Conservation (phyloP, 2,329 filamentous ascomycete genomes). For the Xylaria sp. region DNA sequence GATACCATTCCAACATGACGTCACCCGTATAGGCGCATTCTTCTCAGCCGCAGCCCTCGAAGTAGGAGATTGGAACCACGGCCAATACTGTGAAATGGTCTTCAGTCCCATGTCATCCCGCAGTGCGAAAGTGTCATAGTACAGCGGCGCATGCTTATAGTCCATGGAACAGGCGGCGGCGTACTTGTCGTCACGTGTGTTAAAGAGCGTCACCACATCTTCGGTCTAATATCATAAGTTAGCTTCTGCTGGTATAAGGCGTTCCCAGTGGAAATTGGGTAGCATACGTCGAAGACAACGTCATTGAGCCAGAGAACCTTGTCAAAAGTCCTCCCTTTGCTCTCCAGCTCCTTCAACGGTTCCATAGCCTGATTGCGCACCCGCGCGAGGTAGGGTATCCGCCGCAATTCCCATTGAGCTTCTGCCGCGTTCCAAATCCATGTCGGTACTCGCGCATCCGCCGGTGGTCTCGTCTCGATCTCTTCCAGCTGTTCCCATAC, state of each 20-base stretch:
- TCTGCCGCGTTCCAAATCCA: slow-evolving; percentile 69
- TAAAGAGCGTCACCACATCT: slow-evolving; percentile 65
- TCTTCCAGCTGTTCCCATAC: slow-evolving; percentile 67
- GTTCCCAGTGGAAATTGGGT: slow-evolving; percentile 35
- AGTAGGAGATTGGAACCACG: slow-evolving; percentile 64
- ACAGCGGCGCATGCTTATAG: slow-evolving; percentile 63
- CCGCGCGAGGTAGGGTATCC: slow-evolving; percentile 75
- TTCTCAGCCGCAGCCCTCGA: slow-evolving; percentile 60
- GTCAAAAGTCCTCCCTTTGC: slow-evolving; percentile 63
- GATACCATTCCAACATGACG: slow-evolving; percentile 77
- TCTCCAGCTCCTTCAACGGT: slow-evolving; percentile 64
- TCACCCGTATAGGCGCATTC: slow-evolving; percentile 66
- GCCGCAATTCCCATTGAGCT: slow-evolving; percentile 65
- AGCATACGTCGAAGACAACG: slow-evolving; percentile 65
- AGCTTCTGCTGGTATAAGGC: slow-evolving; percentile 24
- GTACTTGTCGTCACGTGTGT: slow-evolving; percentile 65
- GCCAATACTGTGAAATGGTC: slow-evolving; percentile 65
- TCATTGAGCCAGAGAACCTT: slow-evolving; percentile 71
- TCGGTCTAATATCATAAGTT: slow-evolving; percentile 44
- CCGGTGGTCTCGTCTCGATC: slow-evolving; percentile 55
- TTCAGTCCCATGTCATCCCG: slow-evolving; percentile 66
- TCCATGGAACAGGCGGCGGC: slow-evolving; percentile 71
- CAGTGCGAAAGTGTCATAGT: slow-evolving; percentile 72
- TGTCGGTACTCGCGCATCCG: slow-evolving; percentile 58
- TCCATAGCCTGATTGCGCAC: slow-evolving; percentile 72